Percentiles rank a stretch among this genome's conserved stretches.
phyloP scores from a whole-genome alignment of 164 flowering plant genomes.

The Tetracentron sinense region DNA sequence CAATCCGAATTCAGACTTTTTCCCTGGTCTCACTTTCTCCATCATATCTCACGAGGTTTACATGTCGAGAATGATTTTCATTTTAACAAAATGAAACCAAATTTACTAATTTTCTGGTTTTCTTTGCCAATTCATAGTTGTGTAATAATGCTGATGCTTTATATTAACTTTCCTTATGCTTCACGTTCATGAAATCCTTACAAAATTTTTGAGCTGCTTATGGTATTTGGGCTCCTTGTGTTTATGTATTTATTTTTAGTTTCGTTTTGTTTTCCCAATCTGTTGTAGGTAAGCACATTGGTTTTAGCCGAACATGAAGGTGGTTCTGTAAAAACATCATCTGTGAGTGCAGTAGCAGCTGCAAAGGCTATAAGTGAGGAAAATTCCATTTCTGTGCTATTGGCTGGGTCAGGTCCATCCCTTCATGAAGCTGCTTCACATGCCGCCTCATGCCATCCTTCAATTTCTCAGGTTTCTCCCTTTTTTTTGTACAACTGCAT shows the following conservation, averaged over 20 bases:
- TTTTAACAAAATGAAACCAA: background rate
- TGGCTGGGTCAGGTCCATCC: slow-evolving; percentile 84
- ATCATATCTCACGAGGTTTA: too few relatives aligned
- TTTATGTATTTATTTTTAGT: background rate
- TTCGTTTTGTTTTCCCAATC: background rate
- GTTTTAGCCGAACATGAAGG: slow-evolving; percentile 80
- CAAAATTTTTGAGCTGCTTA: background rate
- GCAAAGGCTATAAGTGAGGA: slow-evolving; percentile 53
- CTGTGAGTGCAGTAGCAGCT: slow-evolving; percentile 74
- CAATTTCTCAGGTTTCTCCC: slow-evolving; percentile 61
- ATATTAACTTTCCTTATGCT: background rate
- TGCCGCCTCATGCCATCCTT: slow-evolving; percentile 74
- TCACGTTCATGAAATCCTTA: background rate
- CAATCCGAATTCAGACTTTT: too few relatives aligned
- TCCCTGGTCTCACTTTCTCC: too few relatives aligned
- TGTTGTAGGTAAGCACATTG: slow-evolving; percentile 58
- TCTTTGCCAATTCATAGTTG: background rate
- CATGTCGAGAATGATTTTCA: background rate
- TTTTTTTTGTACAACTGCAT: background rate
- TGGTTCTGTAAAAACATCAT: slow-evolving; percentile 50
- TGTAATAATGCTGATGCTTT: too few relatives aligned
- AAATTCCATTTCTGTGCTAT: slow-evolving; percentile 57
- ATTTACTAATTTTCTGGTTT: background rate
- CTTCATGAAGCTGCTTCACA: slow-evolving; percentile 71
- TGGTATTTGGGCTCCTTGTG: background rate